These are phyloP conservation scores for Fusarium euwallaceae DNA, from an alignment of 2,329 filamentous ascomycete genomes.

Conservation along the genomic window DNA sequence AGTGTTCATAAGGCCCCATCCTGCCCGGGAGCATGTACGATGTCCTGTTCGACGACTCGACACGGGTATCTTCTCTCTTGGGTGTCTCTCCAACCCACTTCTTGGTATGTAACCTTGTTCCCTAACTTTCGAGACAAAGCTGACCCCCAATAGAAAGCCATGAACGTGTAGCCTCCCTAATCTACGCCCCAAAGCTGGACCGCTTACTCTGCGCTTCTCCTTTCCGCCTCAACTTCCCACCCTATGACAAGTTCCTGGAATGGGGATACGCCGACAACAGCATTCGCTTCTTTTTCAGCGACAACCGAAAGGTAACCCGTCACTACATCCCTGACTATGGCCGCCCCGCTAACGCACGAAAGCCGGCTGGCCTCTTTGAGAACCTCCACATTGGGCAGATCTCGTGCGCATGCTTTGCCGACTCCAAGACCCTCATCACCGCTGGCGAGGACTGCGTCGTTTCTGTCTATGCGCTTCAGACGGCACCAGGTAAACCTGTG, in stretches of 20 bases:
- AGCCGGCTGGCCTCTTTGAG: conserved; percentile 87
- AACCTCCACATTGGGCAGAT: conserved; percentile 94
- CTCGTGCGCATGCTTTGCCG: conserved; percentile 85
- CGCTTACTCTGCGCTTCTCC: conserved; percentile 86
- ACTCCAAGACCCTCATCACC: conserved; percentile 91
- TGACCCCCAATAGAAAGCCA: conserved; percentile 66
- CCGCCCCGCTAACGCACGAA: conserved; percentile 45
- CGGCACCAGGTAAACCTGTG: conserved; percentile 74
- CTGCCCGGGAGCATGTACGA: conserved; percentile 76
- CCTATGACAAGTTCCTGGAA: conserved; percentile 93
- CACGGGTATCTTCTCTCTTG: conserved; percentile 80
- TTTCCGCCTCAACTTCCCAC: conserved; percentile 88
- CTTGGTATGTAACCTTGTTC: conserved; percentile 63
- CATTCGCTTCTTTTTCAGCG: conserved; percentile 89
- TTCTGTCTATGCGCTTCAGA: conserved; percentile 82
- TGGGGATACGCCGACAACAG: conserved; percentile 97
- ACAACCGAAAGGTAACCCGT: conserved; percentile 76
- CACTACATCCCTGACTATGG: conserved; percentile 6
- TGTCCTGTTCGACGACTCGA: conserved; percentile 80
- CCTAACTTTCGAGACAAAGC: background rate
- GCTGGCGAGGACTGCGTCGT: conserved; percentile 94
- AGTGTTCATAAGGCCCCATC: conserved; percentile 87
- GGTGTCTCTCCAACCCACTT: conserved; percentile 82
- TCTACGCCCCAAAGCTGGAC: conserved; percentile 84
- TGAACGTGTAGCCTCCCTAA: conserved; percentile 83